phyloP scores from a whole-genome alignment of 2,329 filamentous ascomycete species.

The Pezicula neosporulosa region DNA sequence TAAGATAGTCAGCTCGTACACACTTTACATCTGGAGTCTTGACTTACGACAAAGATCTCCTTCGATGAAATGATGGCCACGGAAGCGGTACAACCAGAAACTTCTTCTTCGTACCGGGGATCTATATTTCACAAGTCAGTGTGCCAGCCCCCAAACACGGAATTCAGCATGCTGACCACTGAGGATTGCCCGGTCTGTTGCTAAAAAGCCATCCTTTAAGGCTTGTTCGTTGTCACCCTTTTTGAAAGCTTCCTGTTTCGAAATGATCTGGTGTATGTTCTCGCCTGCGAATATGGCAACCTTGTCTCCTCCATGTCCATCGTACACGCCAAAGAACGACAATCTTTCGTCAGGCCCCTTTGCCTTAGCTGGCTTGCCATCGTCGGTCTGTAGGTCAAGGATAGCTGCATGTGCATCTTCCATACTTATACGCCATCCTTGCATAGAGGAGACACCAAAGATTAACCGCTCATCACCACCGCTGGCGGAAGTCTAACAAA shows the following conservation, averaged over 20 bases:
- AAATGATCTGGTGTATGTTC: conserved; percentile 88
- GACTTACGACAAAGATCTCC: conserved; percentile 91
- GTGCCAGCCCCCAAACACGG: conserved; percentile 3
- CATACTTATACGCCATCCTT: conserved; percentile 99
- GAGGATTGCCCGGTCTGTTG: conserved; percentile 91
- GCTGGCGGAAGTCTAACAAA: conserved; percentile 72
- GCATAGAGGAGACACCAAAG: conserved; percentile 97
- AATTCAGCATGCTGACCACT: conserved; percentile 61
- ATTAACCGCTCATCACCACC: conserved; percentile 91
- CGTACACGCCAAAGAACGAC: conserved; percentile 97
- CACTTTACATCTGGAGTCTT: conserved; percentile 8
- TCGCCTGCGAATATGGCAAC: conserved; percentile 91
- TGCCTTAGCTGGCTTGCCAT: conserved; percentile 47
- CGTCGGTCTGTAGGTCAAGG: conserved; percentile 72
- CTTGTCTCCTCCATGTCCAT: conserved; percentile 95
- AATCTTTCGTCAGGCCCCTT: conserved; percentile 67
- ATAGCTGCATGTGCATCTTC: conserved; percentile 91
- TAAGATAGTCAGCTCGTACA: conserved; percentile 37
- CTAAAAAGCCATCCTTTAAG: conserved; percentile 94
- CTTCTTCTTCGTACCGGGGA: conserved; percentile 94
- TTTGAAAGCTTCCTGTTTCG: conserved; percentile 93
- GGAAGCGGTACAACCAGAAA: conserved; percentile 95
- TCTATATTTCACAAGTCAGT: conserved; percentile 53
- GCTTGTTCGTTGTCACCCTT: conserved; percentile 90
- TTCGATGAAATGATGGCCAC: conserved; percentile 84